phyloP scores from a whole-genome alignment of 352 stramenopile species.

The Phytophthora lateralis region DNA sequence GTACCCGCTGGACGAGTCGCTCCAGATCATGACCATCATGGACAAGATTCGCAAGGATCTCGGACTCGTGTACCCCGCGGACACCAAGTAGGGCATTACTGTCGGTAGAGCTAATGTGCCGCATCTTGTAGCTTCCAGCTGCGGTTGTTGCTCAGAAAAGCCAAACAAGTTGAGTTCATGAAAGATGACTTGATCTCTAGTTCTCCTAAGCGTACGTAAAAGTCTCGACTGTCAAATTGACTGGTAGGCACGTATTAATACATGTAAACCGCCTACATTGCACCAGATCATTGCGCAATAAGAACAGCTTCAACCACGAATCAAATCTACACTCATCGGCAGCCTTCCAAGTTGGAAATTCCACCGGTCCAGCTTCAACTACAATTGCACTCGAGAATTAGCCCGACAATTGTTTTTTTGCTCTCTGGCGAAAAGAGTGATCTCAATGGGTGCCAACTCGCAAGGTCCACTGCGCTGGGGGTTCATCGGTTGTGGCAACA shows the following conservation, averaged over 20 bases:
- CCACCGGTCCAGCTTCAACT: not conserved
- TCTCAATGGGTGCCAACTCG: slow-evolving; percentile 12
- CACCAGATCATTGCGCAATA: not conserved
- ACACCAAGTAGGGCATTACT: slow-evolving; percentile 18
- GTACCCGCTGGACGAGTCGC: slow-evolving; percentile 59
- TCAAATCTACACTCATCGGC: slow-evolving; percentile 1
- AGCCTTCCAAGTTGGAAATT: not conserved
- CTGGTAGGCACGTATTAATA: too few relatives aligned
- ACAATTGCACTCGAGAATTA: not conserved
- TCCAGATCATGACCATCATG: slow-evolving; percentile 60
- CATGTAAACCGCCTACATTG: not conserved
- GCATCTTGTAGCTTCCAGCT: not conserved
- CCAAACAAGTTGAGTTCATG: not conserved
- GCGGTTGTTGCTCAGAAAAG: not conserved
- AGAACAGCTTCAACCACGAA: slow-evolving; percentile 21
- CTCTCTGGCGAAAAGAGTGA: not conserved
- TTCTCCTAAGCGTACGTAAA: too few relatives aligned
- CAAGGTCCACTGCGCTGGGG: slow-evolving; percentile 55
- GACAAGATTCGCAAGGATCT: slow-evolving; percentile 65
- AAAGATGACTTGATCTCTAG: not conserved
- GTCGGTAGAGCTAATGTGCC: not conserved
- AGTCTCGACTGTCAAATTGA: too few relatives aligned
- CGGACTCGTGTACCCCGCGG: slow-evolving; percentile 44
- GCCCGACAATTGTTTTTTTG: slow-evolving; percentile 4
- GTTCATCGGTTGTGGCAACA: slow-evolving; percentile 67